Base-by-base conservation (phyloP, 148 eudicot genomes). In the Rheum nobile region DNA sequence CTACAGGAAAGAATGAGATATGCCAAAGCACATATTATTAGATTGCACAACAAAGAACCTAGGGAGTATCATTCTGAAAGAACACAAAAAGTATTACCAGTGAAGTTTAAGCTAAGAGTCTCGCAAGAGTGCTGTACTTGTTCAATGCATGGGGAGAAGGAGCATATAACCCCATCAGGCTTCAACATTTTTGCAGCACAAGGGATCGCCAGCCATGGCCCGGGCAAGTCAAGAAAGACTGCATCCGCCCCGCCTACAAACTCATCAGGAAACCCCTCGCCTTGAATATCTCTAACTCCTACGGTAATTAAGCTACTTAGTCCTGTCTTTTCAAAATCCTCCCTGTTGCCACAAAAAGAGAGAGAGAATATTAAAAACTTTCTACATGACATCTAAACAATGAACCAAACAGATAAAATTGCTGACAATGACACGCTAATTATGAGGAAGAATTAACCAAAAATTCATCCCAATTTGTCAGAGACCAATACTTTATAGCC, bases 101-200 rank as follows among this genome's bases (percentile, higher is more conserved):
- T 91, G 73, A 89, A 94, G 50, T 79, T 71, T 12, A 79, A 43
- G 74, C 67, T 76, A 4, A 94, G 90, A 43, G 90, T 74, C 80
- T 94, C 97, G 69, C 91, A 91, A 43, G 97, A 89, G 22, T 88
- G 85, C 67, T 89, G 93, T 48, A 91, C 97, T 89, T 94, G 98
- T 80, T 94, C 97, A 79, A 94, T 94, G 83, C 97, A 94, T 9
- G 98, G 98, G 9, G 98, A 94, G 77, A 94, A 94, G 37, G 98
- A 94, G 84, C 98, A 91, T 83, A 94, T 72, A 73, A 89, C 77
- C 19, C 89, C 98, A 79, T 94, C 97, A 75, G 84, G 84, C 71
- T 91, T 90, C 83, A 94, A 80, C 93, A 94, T 89, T 81, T 89
- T 88, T 16, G 85, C 90, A 35, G 83, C 96, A 54, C 93, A 94